Conservation (phyloP, 2,329 filamentous ascomycete genomes). For the Hymenoscyphus occultus region DNA sequence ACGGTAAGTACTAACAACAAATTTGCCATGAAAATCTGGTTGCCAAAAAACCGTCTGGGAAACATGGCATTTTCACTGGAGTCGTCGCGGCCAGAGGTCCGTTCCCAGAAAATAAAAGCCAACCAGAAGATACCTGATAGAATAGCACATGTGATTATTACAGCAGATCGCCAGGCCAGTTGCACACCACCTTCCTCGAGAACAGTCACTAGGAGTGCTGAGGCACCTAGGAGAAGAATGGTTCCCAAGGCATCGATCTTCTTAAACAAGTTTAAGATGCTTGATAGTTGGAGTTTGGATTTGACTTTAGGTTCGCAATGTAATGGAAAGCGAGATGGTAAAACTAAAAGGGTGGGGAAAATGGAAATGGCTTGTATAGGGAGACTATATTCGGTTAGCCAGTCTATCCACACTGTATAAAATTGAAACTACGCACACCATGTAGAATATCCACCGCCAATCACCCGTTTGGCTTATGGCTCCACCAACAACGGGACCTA, state of each 20-base stretch:
- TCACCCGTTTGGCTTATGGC: background rate
- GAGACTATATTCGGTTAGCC: background rate
- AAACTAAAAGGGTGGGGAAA: background rate
- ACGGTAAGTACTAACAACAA: slow-evolving; percentile 15
- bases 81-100: slow-evolving; percentile 12
- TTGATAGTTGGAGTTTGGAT: background rate
- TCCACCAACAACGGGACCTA: background rate
- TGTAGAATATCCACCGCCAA: slow-evolving; percentile 3
- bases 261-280: background rate
- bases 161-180: slow-evolving; percentile 43
- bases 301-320: background rate
- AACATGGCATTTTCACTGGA: slow-evolving; percentile 20
- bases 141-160: slow-evolving; percentile 38
- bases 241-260: slow-evolving; percentile 23
- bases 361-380: background rate
- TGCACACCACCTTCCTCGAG: slow-evolving; percentile 44
- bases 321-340: background rate
- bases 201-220: slow-evolving; percentile 45
- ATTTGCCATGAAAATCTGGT: slow-evolving; percentile 12
- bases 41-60: slow-evolving; percentile 16
- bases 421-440: background rate
- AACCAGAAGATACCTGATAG: slow-evolving; percentile 31
- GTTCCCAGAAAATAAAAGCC: slow-evolving; percentile 37
- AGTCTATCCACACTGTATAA: background rate
- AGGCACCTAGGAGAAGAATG: slow-evolving; percentile 40